These are phyloP conservation scores for Melanogaster broomeanus DNA, from an alignment of 768 basidiomycete genomes.

Conservation along the genomic window DNA sequence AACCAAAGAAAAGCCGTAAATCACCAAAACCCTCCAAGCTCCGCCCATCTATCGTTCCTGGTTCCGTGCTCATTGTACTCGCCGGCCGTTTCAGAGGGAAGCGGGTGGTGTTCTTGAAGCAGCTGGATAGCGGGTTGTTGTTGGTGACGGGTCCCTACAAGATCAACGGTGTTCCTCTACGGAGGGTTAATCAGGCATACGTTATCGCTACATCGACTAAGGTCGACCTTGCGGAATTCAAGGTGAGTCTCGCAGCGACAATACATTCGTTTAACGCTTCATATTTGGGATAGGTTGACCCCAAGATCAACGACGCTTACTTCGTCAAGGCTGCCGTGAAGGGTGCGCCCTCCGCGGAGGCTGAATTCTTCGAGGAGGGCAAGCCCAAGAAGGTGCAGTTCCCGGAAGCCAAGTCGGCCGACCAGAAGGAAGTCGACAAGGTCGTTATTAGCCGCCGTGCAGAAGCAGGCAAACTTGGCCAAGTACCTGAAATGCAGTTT, in stretches of 20 bases:
- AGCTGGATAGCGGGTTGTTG: slow-evolving; percentile 87
- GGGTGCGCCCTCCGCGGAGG: slow-evolving; percentile 80
- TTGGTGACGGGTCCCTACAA: slow-evolving; percentile 98
- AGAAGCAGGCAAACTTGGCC: slow-evolving; percentile 86
- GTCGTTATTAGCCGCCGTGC: slow-evolving; percentile 79
- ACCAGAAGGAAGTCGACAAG: slow-evolving; percentile 89
- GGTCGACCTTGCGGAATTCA: slow-evolving; percentile 74
- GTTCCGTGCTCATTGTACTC: slow-evolving; percentile 93
- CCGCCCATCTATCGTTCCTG: slow-evolving; percentile 88
- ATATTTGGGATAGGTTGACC: slow-evolving; percentile 59
- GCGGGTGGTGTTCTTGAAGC: slow-evolving; percentile 98
- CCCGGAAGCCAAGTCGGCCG: slow-evolving; percentile 82
- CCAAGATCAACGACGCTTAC: slow-evolving; percentile 93
- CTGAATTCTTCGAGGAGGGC: slow-evolving; percentile 95
- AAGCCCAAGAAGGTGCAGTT: slow-evolving; percentile 90
- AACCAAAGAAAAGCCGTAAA: slow-evolving; percentile 93
- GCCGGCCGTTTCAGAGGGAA: slow-evolving; percentile 98
- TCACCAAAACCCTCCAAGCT: slow-evolving; percentile 74
- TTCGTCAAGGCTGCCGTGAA: slow-evolving; percentile 81
- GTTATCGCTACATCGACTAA: slow-evolving; percentile 98
- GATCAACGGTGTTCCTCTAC: slow-evolving; percentile 96
- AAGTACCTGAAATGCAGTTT: slow-evolving; percentile 94
- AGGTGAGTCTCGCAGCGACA: slow-evolving; percentile 50
- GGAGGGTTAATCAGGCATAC: slow-evolving; percentile 98
- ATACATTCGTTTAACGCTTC: background rate